These are phyloP conservation scores for Ilyonectria mors-panacis DNA, from an alignment of 2,329 filamentous ascomycete species.

Conservation along the genomic window DNA sequence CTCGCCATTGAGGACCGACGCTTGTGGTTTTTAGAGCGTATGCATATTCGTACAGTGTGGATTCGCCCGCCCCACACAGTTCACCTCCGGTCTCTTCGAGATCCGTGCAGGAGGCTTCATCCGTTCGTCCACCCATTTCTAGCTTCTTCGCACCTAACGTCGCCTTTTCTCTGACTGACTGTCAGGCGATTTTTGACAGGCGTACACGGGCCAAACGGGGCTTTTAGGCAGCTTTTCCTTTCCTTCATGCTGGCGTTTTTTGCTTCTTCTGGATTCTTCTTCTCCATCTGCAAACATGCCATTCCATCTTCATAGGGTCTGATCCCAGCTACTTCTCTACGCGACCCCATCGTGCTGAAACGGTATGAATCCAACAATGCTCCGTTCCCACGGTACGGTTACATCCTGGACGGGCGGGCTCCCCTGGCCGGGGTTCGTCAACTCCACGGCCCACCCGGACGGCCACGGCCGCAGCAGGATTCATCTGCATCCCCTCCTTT, in stretches of 20 bases:
- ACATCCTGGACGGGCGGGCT: constrained; percentile 32
- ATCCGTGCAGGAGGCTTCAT: constrained; percentile 12
- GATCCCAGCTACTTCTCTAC: constrained; percentile 30
- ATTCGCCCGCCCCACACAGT: constrained; percentile 15
- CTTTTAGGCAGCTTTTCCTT: not conserved
- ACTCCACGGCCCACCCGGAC: constrained; percentile 21
- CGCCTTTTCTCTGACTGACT: not conserved
- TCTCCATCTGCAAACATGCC: constrained; percentile 32
- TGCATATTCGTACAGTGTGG: constrained; percentile 15
- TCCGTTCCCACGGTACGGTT: constrained; percentile 30
- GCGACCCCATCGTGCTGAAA: constrained; percentile 37
- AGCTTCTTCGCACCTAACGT: not conserved
- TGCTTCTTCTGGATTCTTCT: constrained; percentile 34
- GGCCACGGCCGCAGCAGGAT: constrained; percentile 25
- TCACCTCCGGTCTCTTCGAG: not conserved
- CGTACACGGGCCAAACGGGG: not conserved
- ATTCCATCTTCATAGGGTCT: constrained; percentile 34
- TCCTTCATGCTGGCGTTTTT: constrained; percentile 11
- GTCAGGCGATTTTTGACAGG: constrained; percentile 9
- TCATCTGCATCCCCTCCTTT: constrained; percentile 27
- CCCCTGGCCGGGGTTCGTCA: constrained; percentile 30
- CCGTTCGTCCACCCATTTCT: constrained; percentile 11
- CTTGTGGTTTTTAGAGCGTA: not conserved
- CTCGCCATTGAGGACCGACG: constrained; percentile 6
- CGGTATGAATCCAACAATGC: constrained; percentile 33